Evolutionary conservation across 768 basidiomycete genomes (phyloP), one percentile per base, ranked within the genome.

Genomic region (Tulasnella sp.): DNA sequence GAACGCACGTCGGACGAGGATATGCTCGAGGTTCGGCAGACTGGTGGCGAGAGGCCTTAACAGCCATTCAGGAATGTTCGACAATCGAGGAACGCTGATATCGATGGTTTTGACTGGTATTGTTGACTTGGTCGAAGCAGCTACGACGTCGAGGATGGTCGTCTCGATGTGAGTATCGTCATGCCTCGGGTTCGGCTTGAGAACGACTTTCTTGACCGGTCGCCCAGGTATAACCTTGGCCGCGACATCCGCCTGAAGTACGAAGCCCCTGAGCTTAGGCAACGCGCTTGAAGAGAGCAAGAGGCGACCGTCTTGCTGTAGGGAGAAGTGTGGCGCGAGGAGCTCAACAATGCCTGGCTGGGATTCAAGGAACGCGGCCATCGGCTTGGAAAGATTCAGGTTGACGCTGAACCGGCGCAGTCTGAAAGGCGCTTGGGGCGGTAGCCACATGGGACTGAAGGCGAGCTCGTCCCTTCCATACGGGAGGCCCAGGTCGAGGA

Each of bases 331-430:
- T 1, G 70, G 70, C 32, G 70, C 70, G n/a, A 71, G 70, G 29
- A 71, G 70, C 35, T 71, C 70, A 34, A 40, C 37, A 52, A 71
- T 71, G 59, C 47, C n/a, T 9, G 70, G 32, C 52, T 71, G 70
- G 17, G 52, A 62, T 11, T 35, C 62, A 59, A 71, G 70, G 62
- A 71, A 71, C 32, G n/a, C 26, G 3, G 62, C 32, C 59, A 71
- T 71, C 11, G 35, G 14, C 19, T 59, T 29, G 16, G 70, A 71
- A 12, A 64, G 35, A 34, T 71, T 71, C 14, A 71, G 62, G 59
- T 71, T 59, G 16, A 71, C 70, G 52, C 39, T 71, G 62, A 71
- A 71, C 22, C 70, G 47, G 19, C 70, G 70, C 2, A 71, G 70
- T 29, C 8, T 40, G 41, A 71, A 71, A 14, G 70, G 70, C 32